Evolutionary conservation across 2,329 filamentous ascomycete genomes (phyloP).

Genomic region (Nigrospora osmanthi): DNA sequence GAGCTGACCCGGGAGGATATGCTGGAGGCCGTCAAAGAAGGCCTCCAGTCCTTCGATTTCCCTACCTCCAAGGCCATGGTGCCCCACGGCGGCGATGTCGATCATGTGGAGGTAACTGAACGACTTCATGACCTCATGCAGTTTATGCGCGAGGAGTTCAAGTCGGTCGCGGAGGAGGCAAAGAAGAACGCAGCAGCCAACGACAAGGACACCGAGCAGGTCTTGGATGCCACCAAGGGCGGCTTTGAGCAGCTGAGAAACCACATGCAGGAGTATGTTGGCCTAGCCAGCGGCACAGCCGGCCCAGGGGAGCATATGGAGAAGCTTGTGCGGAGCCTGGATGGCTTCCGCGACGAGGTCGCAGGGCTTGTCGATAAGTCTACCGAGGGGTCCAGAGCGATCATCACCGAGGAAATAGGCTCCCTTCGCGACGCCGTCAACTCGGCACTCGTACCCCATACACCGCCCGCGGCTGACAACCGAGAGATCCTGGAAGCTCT

Average conservation of each 20-base stretch:
- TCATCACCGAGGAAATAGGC: conserved; percentile 76
- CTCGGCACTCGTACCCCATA: conserved; percentile 55
- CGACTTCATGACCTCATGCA: conserved; percentile 60
- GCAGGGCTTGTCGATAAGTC: conserved; percentile 46
- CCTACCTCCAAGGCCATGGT: conserved; percentile 29
- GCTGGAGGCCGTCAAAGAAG: conserved; percentile 55
- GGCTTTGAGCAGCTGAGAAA: conserved; percentile 72
- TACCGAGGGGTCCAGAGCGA: conserved; percentile 49
- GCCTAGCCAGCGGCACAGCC: conserved; percentile 59
- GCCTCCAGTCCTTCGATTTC: conserved; percentile 36
- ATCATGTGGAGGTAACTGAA: conserved; percentile 42
- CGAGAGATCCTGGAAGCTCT: conserved; percentile 66
- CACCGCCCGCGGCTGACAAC: conserved; percentile 31
- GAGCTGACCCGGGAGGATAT: conserved; percentile 56
- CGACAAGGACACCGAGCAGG: conserved; percentile 77
- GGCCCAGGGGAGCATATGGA: conserved; percentile 75
- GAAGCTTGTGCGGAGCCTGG: conserved; percentile 55
- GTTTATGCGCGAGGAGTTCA: conserved; percentile 51
- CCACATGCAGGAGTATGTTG: conserved; percentile 76
- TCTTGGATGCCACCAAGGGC: conserved; percentile 80
- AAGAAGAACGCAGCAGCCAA: conserved; percentile 75
- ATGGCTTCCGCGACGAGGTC: conserved; percentile 61
- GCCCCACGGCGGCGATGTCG: conserved; percentile 23
- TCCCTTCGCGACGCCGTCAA: conserved; percentile 73
- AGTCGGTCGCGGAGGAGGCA: conserved; percentile 50